Evolutionary conservation across 2,329 filamentous ascomycete species (phyloP).

Genomic region (Ophiostoma quercus): DNA sequence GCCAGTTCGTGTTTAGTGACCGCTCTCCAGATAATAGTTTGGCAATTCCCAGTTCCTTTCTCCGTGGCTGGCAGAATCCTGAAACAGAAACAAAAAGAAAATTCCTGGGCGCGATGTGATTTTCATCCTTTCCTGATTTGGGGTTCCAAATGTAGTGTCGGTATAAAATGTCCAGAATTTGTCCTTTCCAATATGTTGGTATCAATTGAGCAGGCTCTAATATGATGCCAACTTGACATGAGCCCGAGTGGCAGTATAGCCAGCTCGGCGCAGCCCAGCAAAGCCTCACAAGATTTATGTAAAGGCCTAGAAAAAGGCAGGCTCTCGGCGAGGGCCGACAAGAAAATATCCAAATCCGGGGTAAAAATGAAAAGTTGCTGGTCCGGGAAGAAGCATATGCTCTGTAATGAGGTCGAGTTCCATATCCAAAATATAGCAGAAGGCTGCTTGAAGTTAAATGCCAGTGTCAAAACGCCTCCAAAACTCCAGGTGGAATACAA

Average conservation of each 20-base stretch:
- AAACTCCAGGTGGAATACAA: constrained; percentile 1
- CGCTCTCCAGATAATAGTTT: neutral
- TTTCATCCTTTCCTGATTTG: constrained; percentile 4
- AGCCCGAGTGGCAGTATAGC: neutral
- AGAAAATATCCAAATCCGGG: neutral
- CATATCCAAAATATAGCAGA: constrained; percentile 12
- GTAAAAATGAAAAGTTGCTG: neutral
- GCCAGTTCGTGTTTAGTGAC: neutral
- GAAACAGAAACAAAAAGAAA: constrained; percentile 7
- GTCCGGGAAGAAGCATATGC: constrained; percentile 3
- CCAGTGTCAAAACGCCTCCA: constrained; percentile 11
- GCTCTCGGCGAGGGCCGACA: neutral
- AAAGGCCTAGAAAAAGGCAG: neutral
- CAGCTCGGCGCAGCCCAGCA: neutral
- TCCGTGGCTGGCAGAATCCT: neutral
- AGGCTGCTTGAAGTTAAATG: neutral
- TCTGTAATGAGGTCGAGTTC: constrained; percentile 1
- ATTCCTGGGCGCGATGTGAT: neutral
- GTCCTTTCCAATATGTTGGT: neutral
- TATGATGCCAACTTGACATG: constrained; percentile 16
- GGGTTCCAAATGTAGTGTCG: neutral
- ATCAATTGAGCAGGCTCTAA: neutral
- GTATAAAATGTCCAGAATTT: neutral
- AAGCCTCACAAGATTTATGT: neutral
- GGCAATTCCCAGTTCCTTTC: neutral